Evolutionary conservation across 805 yeast species (phyloP), one percentile per base, ranked within the genome.

Genomic region (Candida silvatica): DNA sequence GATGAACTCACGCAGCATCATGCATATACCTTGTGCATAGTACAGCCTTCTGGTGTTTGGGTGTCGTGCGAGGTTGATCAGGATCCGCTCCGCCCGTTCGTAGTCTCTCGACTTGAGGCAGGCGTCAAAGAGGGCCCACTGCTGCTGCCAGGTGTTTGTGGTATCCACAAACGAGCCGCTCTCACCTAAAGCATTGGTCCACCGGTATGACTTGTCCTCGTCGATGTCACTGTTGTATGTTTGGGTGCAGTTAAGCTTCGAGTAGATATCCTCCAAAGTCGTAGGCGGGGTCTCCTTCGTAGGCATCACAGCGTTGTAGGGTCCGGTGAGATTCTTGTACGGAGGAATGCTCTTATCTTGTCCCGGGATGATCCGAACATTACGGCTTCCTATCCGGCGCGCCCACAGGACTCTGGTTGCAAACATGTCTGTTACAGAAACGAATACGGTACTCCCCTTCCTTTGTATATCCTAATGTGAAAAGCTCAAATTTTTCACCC

Each of bases 101-200:
- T 68, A 71, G 49, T 82, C 80, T 35, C 69, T 68, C 23, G 81
- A 70, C 29, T 75, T 72, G 22, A 86, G 50, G 44, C 88, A 79
- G 0, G 92, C 90, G 46, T 86, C 95, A 27, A 85, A 64, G 24
- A 86, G 58, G 3, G 88, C 72, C 77, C 88, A 86, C 5, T 52
- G 42, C 37, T 54, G 56, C 20, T 47, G 31, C 14, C 45, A 40
- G 6, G 45, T 42, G 2, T 48, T 39, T 4, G 54, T 40, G n/a
- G 57, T 47, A 22, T 43, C 37, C 20, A 30, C 37, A 27, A 30
- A 32, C 31, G 39, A 39, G 3, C 44, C 48, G 7, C 32, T 31
- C 15, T 19, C 27, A n/a, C n/a, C n/a, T n/a, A 27, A 33, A 9
- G 30, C n/a, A 9, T 27, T 27, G 8, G 26, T n/a, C 14, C 14